phyloP scores from a whole-genome alignment of 805 yeast genomes.

The Pichia occidentalis region DNA sequence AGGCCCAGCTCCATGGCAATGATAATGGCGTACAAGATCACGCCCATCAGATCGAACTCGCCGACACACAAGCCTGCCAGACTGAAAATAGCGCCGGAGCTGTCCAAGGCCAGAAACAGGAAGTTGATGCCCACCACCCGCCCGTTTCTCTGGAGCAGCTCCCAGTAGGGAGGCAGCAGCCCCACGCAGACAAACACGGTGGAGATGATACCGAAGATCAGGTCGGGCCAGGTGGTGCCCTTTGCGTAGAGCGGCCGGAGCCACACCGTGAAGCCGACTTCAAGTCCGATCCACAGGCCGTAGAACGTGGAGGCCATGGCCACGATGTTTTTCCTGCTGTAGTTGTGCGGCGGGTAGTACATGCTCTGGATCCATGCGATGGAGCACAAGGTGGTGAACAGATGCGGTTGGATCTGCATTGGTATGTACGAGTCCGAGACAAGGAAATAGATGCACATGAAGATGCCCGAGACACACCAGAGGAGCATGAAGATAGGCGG shows the following conservation, averaged over 20 bases:
- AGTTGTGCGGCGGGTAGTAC: constrained; percentile 62
- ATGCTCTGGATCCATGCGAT: constrained; percentile 60
- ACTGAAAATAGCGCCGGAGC: constrained; percentile 74
- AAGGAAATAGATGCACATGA: constrained; percentile 80
- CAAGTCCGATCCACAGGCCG: constrained; percentile 47
- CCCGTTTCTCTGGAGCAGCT: constrained; percentile 72
- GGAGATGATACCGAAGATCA: constrained; percentile 76
- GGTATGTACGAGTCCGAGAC: constrained; percentile 68
- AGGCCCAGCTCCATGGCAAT: constrained; percentile 75
- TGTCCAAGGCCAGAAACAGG: constrained; percentile 66
- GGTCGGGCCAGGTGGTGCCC: constrained; percentile 61
- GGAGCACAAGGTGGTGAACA: constrained; percentile 65
- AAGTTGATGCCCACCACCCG: constrained; percentile 87
- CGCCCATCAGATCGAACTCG: constrained; percentile 67
- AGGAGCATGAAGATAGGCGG: constrained; percentile 85
- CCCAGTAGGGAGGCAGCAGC: constrained; percentile 82
- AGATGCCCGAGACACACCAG: constrained; percentile 77
- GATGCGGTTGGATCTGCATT: constrained; percentile 79
- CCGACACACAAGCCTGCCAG: constrained; percentile 54
- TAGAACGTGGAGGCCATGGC: constrained; percentile 34
- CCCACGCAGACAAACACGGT: constrained; percentile 71
- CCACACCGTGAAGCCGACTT: constrained; percentile 67
- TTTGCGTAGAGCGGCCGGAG: constrained; percentile 46
- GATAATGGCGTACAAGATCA: constrained; percentile 68
- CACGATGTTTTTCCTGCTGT: constrained; percentile 32